Conservation (phyloP, 164 flowering plant genomes). For the Tetrastigma voinierianum region DNA sequence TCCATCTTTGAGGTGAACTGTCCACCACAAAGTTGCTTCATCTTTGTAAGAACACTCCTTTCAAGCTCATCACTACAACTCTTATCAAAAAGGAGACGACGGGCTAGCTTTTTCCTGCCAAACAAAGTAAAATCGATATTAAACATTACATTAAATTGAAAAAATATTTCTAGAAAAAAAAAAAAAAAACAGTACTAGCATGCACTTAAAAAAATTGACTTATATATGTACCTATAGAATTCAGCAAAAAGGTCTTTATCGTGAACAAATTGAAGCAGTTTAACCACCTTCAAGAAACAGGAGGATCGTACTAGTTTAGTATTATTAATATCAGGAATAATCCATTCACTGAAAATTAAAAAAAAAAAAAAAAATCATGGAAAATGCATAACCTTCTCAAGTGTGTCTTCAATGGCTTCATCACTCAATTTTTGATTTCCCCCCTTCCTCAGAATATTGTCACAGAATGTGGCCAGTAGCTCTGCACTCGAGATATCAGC, state of each 20-base stretch:
- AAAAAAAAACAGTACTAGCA: not conserved
- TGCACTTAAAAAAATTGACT: constrained; percentile 1
- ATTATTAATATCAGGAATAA: too few species aligned
- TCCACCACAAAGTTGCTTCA: constrained; percentile 69
- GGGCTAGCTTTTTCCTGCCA: constrained; percentile 72
- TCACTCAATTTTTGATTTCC: constrained; percentile 77
- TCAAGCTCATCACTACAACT: constrained; percentile 74
- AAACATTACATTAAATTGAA: not conserved
- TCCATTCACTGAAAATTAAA: too few species aligned
- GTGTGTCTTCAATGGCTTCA: constrained; percentile 80
- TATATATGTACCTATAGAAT: constrained; percentile 35
- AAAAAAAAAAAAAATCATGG: not conserved
- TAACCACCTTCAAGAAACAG: constrained; percentile 53
- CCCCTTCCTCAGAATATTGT: constrained; percentile 77
- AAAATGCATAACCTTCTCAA: constrained; percentile 53
- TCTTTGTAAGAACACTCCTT: constrained; percentile 64
- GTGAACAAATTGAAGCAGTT: constrained; percentile 28
- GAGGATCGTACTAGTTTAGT: not conserved
- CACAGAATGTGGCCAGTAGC: constrained; percentile 71
- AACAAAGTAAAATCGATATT: too few species aligned
- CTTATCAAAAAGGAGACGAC: constrained; percentile 44
- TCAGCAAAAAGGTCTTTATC: constrained; percentile 37
- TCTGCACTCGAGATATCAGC: constrained; percentile 76
- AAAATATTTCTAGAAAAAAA: not conserved
- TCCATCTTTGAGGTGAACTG: constrained; percentile 33